Evolutionary conservation across 768 basidiomycete species (phyloP).

Genomic region (Naematelia encephala): DNA sequence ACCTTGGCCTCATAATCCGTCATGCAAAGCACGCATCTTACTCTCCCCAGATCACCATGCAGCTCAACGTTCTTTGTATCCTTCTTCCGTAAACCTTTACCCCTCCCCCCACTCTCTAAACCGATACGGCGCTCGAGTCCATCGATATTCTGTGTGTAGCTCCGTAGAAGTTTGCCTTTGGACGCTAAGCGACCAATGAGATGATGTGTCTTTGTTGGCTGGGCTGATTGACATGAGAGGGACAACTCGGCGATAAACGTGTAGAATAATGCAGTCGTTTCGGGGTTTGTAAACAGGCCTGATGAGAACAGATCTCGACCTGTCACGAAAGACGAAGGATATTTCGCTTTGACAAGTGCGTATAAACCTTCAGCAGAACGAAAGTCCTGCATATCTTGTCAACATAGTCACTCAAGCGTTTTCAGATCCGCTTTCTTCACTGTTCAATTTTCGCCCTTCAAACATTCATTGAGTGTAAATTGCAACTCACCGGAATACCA

Average conservation of each 20-base stretch:
- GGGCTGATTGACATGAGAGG: slow-evolving; percentile 62
- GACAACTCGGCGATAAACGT: slow-evolving; percentile 90
- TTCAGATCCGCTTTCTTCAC: too few relatives aligned
- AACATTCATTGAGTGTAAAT: too few relatives aligned
- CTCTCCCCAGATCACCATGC: slow-evolving; percentile 88
- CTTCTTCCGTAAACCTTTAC: slow-evolving; percentile 63
- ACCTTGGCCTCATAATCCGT: slow-evolving; percentile 68
- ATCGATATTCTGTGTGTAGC: slow-evolving; percentile 98
- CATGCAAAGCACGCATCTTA: slow-evolving; percentile 81
- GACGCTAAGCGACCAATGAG: slow-evolving; percentile 81
- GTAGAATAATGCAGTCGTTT: slow-evolving; percentile 84
- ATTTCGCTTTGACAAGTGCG: slow-evolving; percentile 78
- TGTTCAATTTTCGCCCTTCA: too few relatives aligned
- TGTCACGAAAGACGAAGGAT: slow-evolving; percentile 77
- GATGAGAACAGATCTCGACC: slow-evolving; percentile 95
- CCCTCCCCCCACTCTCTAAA: slow-evolving; percentile 63
- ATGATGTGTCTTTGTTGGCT: slow-evolving; percentile 78
- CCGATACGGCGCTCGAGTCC: slow-evolving; percentile 82
- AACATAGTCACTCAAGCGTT: not conserved
- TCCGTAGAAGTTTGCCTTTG: slow-evolving; percentile 78
- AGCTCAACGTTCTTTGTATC: slow-evolving; percentile 86
- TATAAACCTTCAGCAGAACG: slow-evolving; percentile 91
- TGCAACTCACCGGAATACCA: slow-evolving; percentile 91
- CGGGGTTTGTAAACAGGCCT: slow-evolving; percentile 78
- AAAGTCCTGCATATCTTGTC: slow-evolving; percentile 68